Conservation (phyloP, 1,284 basidiomycete species). For the Rhodotorula sp. region DNA sequence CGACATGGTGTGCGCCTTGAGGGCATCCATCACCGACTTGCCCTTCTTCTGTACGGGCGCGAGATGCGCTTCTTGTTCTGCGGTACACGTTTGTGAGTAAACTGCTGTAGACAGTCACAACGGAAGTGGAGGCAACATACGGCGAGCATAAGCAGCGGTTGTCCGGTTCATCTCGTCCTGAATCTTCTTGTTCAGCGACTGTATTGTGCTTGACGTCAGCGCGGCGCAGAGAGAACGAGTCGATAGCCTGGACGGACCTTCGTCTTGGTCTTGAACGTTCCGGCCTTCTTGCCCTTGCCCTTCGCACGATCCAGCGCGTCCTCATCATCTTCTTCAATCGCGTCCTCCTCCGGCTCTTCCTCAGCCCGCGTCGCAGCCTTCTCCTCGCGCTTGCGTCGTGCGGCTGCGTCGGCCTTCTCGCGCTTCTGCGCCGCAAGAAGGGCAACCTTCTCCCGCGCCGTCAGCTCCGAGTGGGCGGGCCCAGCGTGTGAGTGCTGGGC, state of each 20-base stretch:
- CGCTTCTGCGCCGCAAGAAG: conserved; percentile 9
- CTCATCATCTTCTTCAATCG: background rate
- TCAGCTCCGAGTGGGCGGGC: conserved; percentile 6
- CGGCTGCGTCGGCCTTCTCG: background rate
- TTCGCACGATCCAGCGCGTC: conserved; percentile 4
- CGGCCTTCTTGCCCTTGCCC: conserved; percentile 3
- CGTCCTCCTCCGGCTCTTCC: background rate
- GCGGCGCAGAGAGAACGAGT: too few species aligned
- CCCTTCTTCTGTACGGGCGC: conserved; percentile 7
- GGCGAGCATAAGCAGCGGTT: conserved; percentile 17
- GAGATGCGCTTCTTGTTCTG: conserved; percentile 25
- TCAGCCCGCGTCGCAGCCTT: background rate
- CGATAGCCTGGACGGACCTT: background rate
- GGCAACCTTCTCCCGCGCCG: conserved; percentile 1
- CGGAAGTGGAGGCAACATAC: conserved; percentile 6
- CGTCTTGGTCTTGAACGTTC: conserved; percentile 1
- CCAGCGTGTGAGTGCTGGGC: background rate
- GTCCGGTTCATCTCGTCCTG: conserved; percentile 29
- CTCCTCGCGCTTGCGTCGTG: background rate
- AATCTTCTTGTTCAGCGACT: conserved; percentile 28
- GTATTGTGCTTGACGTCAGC: background rate
- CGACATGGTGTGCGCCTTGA: background rate
- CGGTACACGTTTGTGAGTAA: too few species aligned
- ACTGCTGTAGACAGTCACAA: too few species aligned
- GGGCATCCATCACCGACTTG: background rate